These are phyloP conservation scores for Liriodendron chinense DNA, from an alignment of 164 flowering plant species.

Conservation along the genomic window DNA sequence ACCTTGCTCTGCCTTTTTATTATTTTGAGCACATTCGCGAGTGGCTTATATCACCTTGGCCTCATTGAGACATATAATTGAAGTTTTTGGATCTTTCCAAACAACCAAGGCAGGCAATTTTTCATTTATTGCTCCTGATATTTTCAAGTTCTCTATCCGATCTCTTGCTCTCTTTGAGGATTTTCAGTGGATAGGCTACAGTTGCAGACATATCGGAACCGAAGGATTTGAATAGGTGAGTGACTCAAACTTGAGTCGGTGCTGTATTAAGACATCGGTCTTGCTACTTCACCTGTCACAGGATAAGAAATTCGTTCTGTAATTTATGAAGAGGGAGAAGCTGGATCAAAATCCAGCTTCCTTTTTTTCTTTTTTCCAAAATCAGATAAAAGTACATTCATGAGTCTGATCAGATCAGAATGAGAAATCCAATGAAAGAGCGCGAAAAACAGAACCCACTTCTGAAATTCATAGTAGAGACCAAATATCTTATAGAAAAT, in stretches of 20 bases:
- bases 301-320: too few species aligned
- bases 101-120: neutral
- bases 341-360: neutral
- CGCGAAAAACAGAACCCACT: neutral
- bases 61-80: constrained; percentile 8
- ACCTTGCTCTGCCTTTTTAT: constrained; percentile 6
- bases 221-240: neutral
- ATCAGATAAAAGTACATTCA: neutral
- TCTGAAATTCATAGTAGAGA: neutral
- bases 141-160: neutral
- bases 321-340: neutral
- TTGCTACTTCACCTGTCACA: too few species aligned
- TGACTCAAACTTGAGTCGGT: neutral
- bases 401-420: neutral
- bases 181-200: neutral
- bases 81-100: constrained; percentile 7
- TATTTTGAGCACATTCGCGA: constrained; percentile 11
- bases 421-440: constrained; percentile 2
- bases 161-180: neutral
- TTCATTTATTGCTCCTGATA: neutral
- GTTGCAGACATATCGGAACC: neutral
- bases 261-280: too few species aligned
- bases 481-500: neutral
- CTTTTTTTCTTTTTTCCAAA: neutral
- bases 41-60: constrained; percentile 11